A percentile compares a stretch with the other conserved stretches of the same genome.
Evolutionary conservation across 208 protist species (phyloP).

Genomic region (Leishmania lainsoni): DNA sequence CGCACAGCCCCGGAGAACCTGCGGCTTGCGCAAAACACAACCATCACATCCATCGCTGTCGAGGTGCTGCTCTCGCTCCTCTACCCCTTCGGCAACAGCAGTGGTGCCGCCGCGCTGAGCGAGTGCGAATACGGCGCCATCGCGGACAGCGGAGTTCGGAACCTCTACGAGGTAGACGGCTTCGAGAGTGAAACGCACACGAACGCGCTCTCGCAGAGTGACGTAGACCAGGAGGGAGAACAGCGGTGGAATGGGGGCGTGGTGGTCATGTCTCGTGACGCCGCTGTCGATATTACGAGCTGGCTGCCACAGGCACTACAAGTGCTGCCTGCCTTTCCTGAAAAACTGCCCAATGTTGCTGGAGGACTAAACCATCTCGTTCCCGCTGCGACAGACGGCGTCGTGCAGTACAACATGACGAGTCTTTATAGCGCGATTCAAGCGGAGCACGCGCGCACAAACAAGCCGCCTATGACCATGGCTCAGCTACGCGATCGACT

Average conservation of each 20-base stretch:
- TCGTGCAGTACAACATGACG: conserved; percentile 76
- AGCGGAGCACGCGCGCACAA: conserved; percentile 36
- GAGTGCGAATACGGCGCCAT: not conserved
- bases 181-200: not conserved
- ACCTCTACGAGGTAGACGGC: conserved; percentile 1
- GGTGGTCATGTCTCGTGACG: conserved; percentile 23
- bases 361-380: conserved; percentile 58
- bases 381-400: conserved; percentile 47
- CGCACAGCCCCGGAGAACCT: conserved; percentile 42
- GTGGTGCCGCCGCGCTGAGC: not conserved
- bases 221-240: not conserved
- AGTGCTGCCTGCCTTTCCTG: conserved; percentile 60
- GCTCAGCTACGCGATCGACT: conserved; percentile 53
- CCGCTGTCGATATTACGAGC: conserved; percentile 47
- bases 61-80: conserved; percentile 58
- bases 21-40: conserved; percentile 25
- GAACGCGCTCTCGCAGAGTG: not conserved
- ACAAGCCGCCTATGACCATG: conserved; percentile 41
- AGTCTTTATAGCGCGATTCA: conserved; percentile 59
- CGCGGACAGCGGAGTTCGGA: not conserved
- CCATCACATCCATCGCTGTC: conserved; percentile 41
- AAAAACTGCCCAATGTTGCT: conserved; percentile 32
- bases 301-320: conserved; percentile 67
- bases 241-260: not conserved
- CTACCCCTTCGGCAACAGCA: conserved; percentile 19